These are phyloP conservation scores for Backusella luteola DNA, from an alignment of 192 early-diverging fungal genomes.

Conservation along the genomic window DNA sequence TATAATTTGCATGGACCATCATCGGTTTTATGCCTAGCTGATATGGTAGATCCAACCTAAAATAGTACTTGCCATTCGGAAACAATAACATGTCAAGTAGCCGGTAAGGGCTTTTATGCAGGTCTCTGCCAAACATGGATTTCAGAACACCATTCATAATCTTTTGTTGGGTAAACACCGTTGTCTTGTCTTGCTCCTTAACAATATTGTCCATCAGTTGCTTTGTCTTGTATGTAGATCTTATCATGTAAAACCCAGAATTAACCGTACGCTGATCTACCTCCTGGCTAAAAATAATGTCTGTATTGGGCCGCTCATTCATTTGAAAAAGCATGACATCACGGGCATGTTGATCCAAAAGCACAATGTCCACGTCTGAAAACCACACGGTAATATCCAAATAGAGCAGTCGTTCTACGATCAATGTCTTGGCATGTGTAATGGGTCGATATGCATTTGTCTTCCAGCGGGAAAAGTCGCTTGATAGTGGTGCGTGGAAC, in stretches of 20 bases:
- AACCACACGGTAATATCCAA: slow-evolving; percentile 35
- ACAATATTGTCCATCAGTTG: slow-evolving; percentile 30
- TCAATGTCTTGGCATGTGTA: slow-evolving; percentile 37
- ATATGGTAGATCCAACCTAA: slow-evolving; percentile 20
- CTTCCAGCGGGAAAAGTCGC: slow-evolving; percentile 25
- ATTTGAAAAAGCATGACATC: slow-evolving; percentile 25
- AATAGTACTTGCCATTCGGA: slow-evolving; percentile 34
- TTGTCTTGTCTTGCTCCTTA: slow-evolving; percentile 16
- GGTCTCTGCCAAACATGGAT: slow-evolving; percentile 17
- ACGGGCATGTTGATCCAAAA: slow-evolving; percentile 20
- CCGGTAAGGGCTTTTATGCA: slow-evolving; percentile 17
- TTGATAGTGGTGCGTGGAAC: slow-evolving; percentile 29
- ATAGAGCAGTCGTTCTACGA: slow-evolving; percentile 37
- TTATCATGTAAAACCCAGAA: slow-evolving; percentile 37
- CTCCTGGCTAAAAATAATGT: slow-evolving; percentile 33
- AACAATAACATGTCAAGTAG: slow-evolving; percentile 32
- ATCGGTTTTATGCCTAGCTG: slow-evolving; percentile 27
- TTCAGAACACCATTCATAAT: slow-evolving; percentile 33
- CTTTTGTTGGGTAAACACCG: slow-evolving; percentile 31
- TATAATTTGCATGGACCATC: slow-evolving; percentile 43
- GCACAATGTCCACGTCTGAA: slow-evolving; percentile 39
- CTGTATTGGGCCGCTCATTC: slow-evolving; percentile 13
- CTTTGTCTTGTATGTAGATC: slow-evolving; percentile 28
- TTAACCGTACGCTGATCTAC: slow-evolving; percentile 31
- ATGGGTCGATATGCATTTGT: slow-evolving; percentile 31